Conservation (phyloP, 495 filamentous ascomycete genomes). For the Viridothelium virens region DNA sequence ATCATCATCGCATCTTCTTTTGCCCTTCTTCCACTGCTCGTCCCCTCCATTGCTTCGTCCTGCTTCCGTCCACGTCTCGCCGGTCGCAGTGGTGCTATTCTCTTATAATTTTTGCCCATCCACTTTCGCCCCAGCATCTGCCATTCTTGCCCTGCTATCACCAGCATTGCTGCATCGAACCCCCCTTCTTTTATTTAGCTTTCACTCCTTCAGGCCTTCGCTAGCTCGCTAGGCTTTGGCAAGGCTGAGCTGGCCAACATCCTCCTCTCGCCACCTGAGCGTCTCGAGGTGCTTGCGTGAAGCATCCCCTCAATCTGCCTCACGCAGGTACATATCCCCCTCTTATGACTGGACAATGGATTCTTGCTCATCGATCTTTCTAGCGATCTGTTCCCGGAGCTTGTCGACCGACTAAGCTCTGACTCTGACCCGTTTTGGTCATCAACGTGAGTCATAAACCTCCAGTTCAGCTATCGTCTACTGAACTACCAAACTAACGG, state of each 20-base stretch:
- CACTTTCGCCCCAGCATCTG: constrained; percentile 6
- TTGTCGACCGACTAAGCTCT: not conserved
- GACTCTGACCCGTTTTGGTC: not conserved
- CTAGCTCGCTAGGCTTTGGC: not conserved
- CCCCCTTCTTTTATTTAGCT: not conserved
- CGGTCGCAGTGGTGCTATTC: not conserved
- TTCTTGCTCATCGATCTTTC: not conserved
- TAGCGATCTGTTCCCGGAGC: not conserved
- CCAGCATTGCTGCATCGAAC: not conserved
- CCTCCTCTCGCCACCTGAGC: not conserved
- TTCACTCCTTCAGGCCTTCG: not conserved
- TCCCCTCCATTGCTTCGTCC: not conserved
- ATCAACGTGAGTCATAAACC: not conserved
- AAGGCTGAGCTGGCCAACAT: not conserved
- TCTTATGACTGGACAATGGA: not conserved
- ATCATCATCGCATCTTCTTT: not conserved
- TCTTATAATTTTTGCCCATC: constrained; percentile 1
- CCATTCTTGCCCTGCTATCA: not conserved
- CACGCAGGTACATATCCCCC: not conserved
- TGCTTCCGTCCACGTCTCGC: not conserved
- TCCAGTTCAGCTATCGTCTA: not conserved
- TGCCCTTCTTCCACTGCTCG: not conserved
- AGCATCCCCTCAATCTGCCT: constrained; percentile 7
- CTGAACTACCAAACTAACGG: constrained; percentile 8
- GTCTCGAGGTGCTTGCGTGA: not conserved